phyloP scores from a whole-genome alignment of 495 filamentous ascomycete genomes.

The Penicillium arizonense region DNA sequence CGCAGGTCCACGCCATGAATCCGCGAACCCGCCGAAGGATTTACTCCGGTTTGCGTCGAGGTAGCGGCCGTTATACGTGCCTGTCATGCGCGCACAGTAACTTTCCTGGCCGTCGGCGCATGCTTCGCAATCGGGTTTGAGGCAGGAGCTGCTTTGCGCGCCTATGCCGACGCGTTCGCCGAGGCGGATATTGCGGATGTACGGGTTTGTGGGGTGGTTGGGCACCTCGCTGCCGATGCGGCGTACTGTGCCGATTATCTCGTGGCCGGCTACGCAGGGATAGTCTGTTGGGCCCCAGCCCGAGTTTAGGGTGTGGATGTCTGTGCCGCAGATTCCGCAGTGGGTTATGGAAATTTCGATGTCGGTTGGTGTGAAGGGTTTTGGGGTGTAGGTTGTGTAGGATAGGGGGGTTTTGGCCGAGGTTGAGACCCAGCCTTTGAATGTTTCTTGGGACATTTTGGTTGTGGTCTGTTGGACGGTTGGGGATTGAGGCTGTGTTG shows the following conservation, averaged over 20 bases:
- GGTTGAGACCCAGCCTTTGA: slow-evolving; percentile 80
- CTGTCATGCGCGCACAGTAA: slow-evolving; percentile 62
- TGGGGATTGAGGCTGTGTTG: background rate
- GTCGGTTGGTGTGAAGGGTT: slow-evolving; percentile 75
- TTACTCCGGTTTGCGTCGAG: slow-evolving; percentile 50
- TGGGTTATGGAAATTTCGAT: slow-evolving; percentile 63
- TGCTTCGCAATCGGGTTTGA: slow-evolving; percentile 63
- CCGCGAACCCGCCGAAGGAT: slow-evolving; percentile 66
- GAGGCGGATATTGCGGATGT: slow-evolving; percentile 58
- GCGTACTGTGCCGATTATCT: slow-evolving; percentile 77
- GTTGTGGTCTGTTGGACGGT: slow-evolving; percentile 1
- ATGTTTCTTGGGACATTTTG: slow-evolving; percentile 44
- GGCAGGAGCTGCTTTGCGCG: slow-evolving; percentile 72
- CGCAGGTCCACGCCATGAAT: slow-evolving; percentile 66
- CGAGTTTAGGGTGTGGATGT: slow-evolving; percentile 71
- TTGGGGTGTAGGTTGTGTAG: slow-evolving; percentile 72
- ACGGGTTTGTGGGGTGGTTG: slow-evolving; percentile 39
- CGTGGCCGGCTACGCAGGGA: slow-evolving; percentile 77
- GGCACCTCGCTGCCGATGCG: slow-evolving; percentile 54
- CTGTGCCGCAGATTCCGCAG: slow-evolving; percentile 81
- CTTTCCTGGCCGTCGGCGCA: slow-evolving; percentile 62
- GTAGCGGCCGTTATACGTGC: slow-evolving; percentile 71
- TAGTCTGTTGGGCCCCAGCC: slow-evolving; percentile 73
- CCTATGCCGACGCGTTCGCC: slow-evolving; percentile 88
- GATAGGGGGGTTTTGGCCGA: slow-evolving; percentile 67